Evolutionary conservation across 176 grass and related monocot genomes (phyloP), one percentile per base, ranked within the genome.

Genomic region (Otatea glauca): DNA sequence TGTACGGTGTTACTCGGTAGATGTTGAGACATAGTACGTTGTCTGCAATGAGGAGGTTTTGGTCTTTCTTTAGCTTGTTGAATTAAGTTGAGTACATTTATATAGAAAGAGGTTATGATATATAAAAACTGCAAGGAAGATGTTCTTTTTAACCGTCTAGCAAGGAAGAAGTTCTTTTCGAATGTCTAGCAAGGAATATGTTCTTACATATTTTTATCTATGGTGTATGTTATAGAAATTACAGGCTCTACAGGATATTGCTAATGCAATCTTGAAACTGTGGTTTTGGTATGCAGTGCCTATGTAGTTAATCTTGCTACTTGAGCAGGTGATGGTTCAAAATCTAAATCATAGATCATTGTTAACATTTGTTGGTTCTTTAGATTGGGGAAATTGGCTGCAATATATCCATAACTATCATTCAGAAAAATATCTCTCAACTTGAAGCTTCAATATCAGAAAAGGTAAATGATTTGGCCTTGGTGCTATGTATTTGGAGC

Each of bases 351-450:
- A 5, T 61, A 49, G 1, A 23, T 6, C 13, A 21, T 75, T 54
- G 21, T 7, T 18, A 65, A 53, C 3, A 43, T 47, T 18, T 38
- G 41, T 82, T 68, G 9, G 29, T 71, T 47, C 23, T 55, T 77
- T 37, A 53, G 4, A 12, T 78, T 78, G 44, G 42, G 65, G 50
- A 79, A 86, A 45, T 18, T 86, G 20, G 5, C 27, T 79, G 15
- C 20, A 74, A 62, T 58, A 62, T 51, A 48, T 35, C 55, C 13
- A 45, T 64, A 32, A 34, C 42, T 79, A 34, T 48, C 23, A 0
- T n/a, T 24, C 5, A 16, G 13, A 16, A 59, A 60, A 45, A 7
- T 85, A 25, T n/a, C 21, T 44, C 17, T 42, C 17, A 68, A 4
- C 44, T 53, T 65, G 8, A 44, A 9, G 50, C 3, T 18, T 63